Percentiles rank a stretch among this genome's conserved stretches.
Evolutionary conservation across 1,284 basidiomycete genomes (phyloP).

Genomic region (Ustilago lituana): DNA sequence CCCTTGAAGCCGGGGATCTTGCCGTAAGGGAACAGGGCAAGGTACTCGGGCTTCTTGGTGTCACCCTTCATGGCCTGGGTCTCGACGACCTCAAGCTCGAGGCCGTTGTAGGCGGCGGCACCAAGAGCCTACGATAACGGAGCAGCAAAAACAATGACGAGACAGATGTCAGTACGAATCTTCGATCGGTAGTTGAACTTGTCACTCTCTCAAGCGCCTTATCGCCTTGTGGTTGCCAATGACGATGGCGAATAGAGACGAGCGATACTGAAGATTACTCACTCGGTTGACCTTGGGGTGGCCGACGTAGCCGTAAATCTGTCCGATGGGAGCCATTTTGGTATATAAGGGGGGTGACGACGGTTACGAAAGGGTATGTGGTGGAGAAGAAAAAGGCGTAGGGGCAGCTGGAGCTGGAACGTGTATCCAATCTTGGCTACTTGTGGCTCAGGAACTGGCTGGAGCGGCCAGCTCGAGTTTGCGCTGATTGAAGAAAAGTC

Average conservation of each 20-base stretch:
- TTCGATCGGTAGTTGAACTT: no score
- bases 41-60: constrained; percentile 62
- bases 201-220: no score
- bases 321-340: constrained; percentile 64
- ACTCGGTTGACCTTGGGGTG: constrained; percentile 53
- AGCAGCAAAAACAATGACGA: neutral
- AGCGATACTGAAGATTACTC: constrained; percentile 1
- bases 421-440: neutral
- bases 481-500: neutral
- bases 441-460: neutral
- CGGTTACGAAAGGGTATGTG: constrained; percentile 29
- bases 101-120: constrained; percentile 63
- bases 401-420: neutral
- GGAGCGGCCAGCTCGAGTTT: neutral
- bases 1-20: constrained; percentile 80
- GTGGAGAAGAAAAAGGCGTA: constrained; percentile 1
- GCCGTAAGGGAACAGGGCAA: constrained; percentile 60
- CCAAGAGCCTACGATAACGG: constrained; percentile 41
- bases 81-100: constrained; percentile 60
- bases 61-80: constrained; percentile 44
- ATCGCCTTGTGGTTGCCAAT: no score
- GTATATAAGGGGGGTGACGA: constrained; percentile 18
- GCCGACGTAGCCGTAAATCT: constrained; percentile 56
- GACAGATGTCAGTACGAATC: neutral
- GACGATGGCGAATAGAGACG: neutral